These are phyloP conservation scores for Bocquillonia castaneifolia DNA, from an alignment of 441 rosid genomes.

Conservation along the genomic window DNA sequence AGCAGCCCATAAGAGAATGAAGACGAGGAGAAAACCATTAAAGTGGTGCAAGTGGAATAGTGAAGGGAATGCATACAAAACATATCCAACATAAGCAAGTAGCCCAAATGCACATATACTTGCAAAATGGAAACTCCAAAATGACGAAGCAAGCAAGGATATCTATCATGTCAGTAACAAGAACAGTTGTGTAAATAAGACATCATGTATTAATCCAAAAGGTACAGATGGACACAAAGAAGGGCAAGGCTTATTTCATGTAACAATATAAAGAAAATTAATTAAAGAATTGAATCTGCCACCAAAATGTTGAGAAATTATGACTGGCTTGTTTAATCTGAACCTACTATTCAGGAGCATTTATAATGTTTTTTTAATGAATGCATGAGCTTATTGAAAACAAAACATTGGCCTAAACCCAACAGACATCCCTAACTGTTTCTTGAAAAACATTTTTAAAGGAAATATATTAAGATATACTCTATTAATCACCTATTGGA, in stretches of 20 bases:
- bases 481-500: too few relatives aligned
- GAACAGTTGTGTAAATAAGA: slow-evolving; percentile 1
- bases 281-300: not conserved
- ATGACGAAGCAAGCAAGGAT: slow-evolving; percentile 88
- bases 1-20: slow-evolving; percentile 95
- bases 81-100: slow-evolving; percentile 95
- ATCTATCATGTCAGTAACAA: slow-evolving; percentile 49
- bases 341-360: not conserved
- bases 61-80: slow-evolving; percentile 83
- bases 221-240: not conserved
- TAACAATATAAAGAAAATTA: not conserved
- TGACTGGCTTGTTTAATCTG: not conserved
- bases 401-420: not conserved
- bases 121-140: slow-evolving; percentile 98
- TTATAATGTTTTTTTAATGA: not conserved
- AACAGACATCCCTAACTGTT: not conserved
- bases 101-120: slow-evolving; percentile 94
- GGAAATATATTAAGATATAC: too few relatives aligned
- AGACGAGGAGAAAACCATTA: slow-evolving; percentile 90
- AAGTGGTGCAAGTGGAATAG: slow-evolving; percentile 80
- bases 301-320: not conserved
- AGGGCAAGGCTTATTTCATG: slow-evolving; percentile 3
- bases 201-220: not conserved
- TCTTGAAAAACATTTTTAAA: not conserved
- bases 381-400: not conserved